Conservation (phyloP, 2,329 filamentous ascomycete genomes). For the Scedosporium apiospermum region DNA sequence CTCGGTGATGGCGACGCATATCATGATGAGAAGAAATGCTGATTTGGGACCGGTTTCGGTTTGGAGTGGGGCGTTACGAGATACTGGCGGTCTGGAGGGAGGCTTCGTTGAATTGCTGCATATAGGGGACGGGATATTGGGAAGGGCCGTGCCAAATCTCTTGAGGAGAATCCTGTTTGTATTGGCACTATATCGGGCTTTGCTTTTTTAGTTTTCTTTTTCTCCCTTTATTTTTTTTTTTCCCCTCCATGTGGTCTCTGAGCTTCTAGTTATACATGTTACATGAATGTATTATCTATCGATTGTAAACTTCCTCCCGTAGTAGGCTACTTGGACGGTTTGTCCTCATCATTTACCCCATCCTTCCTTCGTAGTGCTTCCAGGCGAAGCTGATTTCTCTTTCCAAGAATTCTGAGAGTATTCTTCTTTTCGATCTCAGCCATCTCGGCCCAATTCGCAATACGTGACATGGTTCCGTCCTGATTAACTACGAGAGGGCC, state of each 20-base stretch:
- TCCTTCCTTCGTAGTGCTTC: constrained; percentile 32
- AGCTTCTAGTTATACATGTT: too few relatives aligned
- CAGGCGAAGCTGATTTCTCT: constrained; percentile 56
- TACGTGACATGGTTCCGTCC: constrained; percentile 61
- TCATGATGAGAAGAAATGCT: background rate
- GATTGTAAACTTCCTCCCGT: too few relatives aligned
- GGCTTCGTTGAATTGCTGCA: background rate
- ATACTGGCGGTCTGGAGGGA: background rate
- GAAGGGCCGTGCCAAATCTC: background rate
- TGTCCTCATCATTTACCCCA: background rate
- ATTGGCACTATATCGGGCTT: too few relatives aligned
- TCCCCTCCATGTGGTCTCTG: too few relatives aligned
- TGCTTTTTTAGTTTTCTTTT: too few relatives aligned
- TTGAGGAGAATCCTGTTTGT: background rate
- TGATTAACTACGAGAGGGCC: constrained; percentile 66
- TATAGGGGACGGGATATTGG: background rate
- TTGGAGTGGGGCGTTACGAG: background rate
- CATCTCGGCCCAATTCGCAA: constrained; percentile 67
- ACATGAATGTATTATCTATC: too few relatives aligned
- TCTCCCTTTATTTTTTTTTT: too few relatives aligned
- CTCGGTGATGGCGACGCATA: background rate
- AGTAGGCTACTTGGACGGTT: background rate
- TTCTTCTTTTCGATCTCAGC: constrained; percentile 56
- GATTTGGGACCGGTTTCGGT: background rate
- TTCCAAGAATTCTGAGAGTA: constrained; percentile 57